phyloP scores from a whole-genome alignment of 2,329 filamentous ascomycete species.

The Leptographium radiaticola region DNA sequence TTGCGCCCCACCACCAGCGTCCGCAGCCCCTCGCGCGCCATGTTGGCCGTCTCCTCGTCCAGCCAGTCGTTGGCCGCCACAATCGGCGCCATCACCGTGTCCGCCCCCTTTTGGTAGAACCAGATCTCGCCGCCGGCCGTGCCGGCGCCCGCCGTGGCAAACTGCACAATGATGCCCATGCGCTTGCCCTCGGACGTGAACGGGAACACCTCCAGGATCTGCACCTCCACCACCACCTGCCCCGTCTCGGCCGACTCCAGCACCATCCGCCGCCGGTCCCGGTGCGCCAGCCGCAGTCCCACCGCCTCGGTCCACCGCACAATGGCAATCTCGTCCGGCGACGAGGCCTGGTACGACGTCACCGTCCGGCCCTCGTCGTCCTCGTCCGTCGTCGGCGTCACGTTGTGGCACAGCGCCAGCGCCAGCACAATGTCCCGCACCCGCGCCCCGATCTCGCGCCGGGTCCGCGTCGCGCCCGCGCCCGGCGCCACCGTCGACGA shows the following conservation, averaged over 20 bases:
- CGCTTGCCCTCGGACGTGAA: constrained; percentile 97
- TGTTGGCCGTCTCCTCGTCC: constrained; percentile 97
- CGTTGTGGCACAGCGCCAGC: constrained; percentile 89
- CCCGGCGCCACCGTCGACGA: constrained; percentile 52
- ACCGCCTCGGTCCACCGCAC: constrained; percentile 91
- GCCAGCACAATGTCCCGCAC: constrained; percentile 89
- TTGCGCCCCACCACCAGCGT: constrained; percentile 94
- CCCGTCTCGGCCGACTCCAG: constrained; percentile 66
- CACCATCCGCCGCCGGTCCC: constrained; percentile 76
- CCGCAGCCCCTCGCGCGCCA: constrained; percentile 90
- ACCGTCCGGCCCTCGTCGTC: constrained; percentile 56
- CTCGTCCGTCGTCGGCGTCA: constrained; percentile 82
- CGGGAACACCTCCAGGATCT: constrained; percentile 87
- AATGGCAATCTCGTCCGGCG: constrained; percentile 95
- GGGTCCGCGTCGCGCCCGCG: constrained; percentile 60
- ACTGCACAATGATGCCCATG: constrained; percentile 94
- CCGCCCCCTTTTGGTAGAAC: constrained; percentile 98
- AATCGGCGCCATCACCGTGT: constrained; percentile 95
- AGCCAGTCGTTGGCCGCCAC: constrained; percentile 96
- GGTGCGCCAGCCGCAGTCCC: constrained; percentile 69
- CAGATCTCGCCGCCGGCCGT: constrained; percentile 64
- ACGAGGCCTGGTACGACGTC: constrained; percentile 90
- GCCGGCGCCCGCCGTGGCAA: constrained; percentile 35
- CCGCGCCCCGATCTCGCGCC: constrained; percentile 84
- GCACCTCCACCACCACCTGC: constrained; percentile 65